phyloP scores from a whole-genome alignment of 2,329 filamentous ascomycete species.

The Podosphaera fusca region DNA sequence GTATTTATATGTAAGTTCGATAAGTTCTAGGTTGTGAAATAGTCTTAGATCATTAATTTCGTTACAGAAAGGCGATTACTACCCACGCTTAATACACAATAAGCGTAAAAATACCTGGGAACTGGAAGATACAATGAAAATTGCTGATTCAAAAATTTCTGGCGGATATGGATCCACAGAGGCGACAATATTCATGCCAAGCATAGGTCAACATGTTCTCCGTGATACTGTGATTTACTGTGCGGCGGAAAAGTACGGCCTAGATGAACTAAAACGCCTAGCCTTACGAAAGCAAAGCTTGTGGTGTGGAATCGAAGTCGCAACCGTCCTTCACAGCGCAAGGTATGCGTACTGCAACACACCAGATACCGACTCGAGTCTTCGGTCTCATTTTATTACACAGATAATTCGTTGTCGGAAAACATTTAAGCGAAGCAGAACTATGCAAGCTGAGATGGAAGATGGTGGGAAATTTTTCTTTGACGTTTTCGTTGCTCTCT shows the following conservation, averaged over 20 bases:
- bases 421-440: conserved; percentile 83
- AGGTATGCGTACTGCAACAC: conserved; percentile 77
- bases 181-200: conserved; percentile 45
- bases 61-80: conserved; percentile 58
- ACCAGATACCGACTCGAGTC: conserved; percentile 71
- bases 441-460: conserved; percentile 91
- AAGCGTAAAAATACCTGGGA: conserved; percentile 62
- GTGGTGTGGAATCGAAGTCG: conserved; percentile 83
- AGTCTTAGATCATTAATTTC: background rate
- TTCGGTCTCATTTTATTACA: conserved; percentile 75
- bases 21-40: background rate
- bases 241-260: conserved; percentile 59
- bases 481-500: conserved; percentile 78
- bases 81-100: conserved; percentile 60
- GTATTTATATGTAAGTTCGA: conserved; percentile 29
- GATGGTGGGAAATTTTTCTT: conserved; percentile 75
- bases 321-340: conserved; percentile 68
- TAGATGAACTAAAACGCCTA: conserved; percentile 66
- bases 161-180: conserved; percentile 26
- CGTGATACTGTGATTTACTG: conserved; percentile 88
- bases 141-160: background rate
- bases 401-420: conserved; percentile 72
- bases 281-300: conserved; percentile 75
- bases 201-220: conserved; percentile 42
- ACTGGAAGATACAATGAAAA: conserved; percentile 34